These are phyloP conservation scores for Arxiozyma bovina DNA, from an alignment of 1,139 yeast genomes.

Conservation along the genomic window DNA sequence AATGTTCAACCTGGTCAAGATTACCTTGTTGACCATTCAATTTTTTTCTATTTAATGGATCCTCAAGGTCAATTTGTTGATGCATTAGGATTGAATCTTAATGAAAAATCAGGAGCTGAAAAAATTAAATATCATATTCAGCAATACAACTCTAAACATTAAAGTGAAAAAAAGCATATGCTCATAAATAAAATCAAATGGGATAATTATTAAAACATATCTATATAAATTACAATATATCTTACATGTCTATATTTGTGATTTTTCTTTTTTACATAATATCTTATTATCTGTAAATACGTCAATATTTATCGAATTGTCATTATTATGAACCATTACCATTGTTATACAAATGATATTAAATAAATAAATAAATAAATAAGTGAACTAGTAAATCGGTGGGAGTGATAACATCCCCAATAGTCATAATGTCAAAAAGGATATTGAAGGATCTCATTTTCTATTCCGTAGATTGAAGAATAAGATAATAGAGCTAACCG, in stretches of 20 bases:
- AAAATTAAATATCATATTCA: constrained; percentile 69
- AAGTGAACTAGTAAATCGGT: too few species aligned
- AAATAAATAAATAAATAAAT: too few species aligned
- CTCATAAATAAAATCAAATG: neutral
- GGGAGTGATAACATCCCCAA: too few species aligned
- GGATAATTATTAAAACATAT: neutral
- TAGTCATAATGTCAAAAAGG: too few species aligned
- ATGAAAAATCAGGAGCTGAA: constrained; percentile 65
- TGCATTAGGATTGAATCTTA: constrained; percentile 87
- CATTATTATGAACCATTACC: too few species aligned
- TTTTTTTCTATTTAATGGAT: constrained; percentile 94
- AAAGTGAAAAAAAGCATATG: too few species aligned
- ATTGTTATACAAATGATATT: too few species aligned
- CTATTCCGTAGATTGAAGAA: constrained; percentile 11
- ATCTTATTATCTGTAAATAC: too few species aligned
- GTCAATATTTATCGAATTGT: too few species aligned
- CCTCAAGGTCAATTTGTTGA: constrained; percentile 93
- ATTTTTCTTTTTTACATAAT: neutral
- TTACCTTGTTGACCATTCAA: constrained; percentile 92
- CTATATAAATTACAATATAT: neutral
- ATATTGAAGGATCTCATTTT: neutral
- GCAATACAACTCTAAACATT: constrained; percentile 38
- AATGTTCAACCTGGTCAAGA: constrained; percentile 92
- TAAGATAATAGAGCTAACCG: constrained; percentile 21
- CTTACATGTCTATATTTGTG: too few species aligned